phyloP scores from a whole-genome alignment of 2,329 filamentous ascomycete species.

The Colletotrichum viniferum region DNA sequence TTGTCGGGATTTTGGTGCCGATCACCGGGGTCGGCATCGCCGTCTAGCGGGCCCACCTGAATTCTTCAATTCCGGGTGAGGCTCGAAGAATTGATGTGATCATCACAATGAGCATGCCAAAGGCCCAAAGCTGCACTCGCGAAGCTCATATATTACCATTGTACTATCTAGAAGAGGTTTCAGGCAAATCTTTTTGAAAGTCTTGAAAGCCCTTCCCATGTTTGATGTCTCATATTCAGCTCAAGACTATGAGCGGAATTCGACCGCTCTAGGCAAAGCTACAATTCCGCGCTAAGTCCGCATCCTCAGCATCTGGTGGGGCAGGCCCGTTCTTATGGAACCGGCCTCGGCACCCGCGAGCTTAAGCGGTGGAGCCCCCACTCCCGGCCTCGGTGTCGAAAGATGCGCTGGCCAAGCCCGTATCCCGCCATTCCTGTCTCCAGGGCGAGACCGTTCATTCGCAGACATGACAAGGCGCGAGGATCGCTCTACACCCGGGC shows the following conservation, averaged over 20 bases:
- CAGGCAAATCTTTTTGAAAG: no score
- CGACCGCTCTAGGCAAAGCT: background rate
- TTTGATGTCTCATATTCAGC: background rate
- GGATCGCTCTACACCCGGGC: background rate
- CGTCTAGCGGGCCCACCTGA: background rate
- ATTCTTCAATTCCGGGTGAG: background rate
- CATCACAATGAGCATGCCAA: no score
- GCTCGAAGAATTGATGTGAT: accelerated
- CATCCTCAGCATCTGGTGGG: background rate
- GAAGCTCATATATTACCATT: no score
- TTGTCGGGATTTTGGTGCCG: constrained; percentile 1
- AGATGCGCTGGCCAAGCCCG: background rate
- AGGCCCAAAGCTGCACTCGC: no score
- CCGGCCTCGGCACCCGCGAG: constrained; percentile 2
- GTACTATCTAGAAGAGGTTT: no score
- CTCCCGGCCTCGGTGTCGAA: constrained; percentile 1
- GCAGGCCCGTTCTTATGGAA: background rate
- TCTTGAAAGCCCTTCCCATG: background rate
- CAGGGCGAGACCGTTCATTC: background rate
- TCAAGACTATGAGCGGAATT: background rate
- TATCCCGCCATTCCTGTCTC: background rate
- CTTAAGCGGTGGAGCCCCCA: background rate
- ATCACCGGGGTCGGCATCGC: constrained; percentile 5
- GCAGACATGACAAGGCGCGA: background rate
- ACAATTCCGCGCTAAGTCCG: background rate